These are phyloP conservation scores for Auricularia cornea DNA, from an alignment of 768 basidiomycete genomes.

Conservation along the genomic window DNA sequence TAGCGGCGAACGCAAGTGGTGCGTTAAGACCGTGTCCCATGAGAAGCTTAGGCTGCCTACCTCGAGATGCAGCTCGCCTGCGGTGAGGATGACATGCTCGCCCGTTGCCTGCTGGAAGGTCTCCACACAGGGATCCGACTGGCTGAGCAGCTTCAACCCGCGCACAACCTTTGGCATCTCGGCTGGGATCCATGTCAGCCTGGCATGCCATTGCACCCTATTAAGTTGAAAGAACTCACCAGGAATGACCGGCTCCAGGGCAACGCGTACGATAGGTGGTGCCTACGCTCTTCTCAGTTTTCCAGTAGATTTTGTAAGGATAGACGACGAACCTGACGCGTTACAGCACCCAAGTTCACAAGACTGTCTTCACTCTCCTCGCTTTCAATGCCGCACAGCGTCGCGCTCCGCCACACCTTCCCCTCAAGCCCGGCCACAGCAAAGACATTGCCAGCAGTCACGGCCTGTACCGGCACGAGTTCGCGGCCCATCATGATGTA, in stretches of 20 bases:
- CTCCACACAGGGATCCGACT: conserved; percentile 95
- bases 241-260: conserved; percentile 69
- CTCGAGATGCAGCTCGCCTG: conserved; percentile 94
- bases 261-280: conserved; percentile 90
- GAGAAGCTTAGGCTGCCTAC: conserved; percentile 30
- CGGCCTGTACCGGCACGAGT: conserved; percentile 71
- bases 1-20: too few species aligned
- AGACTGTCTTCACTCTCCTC: conserved; percentile 41
- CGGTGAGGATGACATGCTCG: conserved; percentile 93
- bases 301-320: too few species aligned
- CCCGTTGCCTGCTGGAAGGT: conserved; percentile 96
- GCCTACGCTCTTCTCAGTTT: conserved; percentile 47
- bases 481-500: conserved; percentile 99
- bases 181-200: conserved; percentile 20
- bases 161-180: conserved; percentile 86
- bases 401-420: conserved; percentile 84
- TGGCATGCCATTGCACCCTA: background rate
- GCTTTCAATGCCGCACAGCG: conserved; percentile 56
- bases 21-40: background rate
- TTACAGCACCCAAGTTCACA: conserved; percentile 74
- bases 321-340: conserved; percentile 53
- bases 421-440: conserved; percentile 86
- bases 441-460: conserved; percentile 90
- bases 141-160: conserved; percentile 82
- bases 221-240: conserved; percentile 23